Evolutionary conservation across 805 yeast genomes (phyloP), one percentile per base, ranked within the genome.

Genomic region (Zygoascus biomembranicola): DNA sequence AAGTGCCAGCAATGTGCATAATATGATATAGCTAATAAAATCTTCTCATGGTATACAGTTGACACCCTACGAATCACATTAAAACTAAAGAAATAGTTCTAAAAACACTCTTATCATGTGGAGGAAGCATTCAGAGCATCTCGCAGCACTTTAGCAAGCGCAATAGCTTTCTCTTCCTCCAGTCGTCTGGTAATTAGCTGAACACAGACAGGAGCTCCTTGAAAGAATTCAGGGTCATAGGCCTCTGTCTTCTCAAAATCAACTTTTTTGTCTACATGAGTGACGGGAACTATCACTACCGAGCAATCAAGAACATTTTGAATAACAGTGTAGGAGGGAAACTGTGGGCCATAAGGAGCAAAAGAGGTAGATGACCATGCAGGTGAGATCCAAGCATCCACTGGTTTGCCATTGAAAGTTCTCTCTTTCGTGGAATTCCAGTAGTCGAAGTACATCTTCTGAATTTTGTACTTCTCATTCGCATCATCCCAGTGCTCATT

Each of bases 101-200:
- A n/a, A n/a, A n/a, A 23, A 23, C 6, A 23, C 28, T 23, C 6
- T 6, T 6, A 6, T 23, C 28, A 23, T 23, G 28, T 6, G 6
- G 6, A 4, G 28, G n/a, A n/a, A n/a, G n/a, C n/a, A n/a, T 47
- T n/a, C 16, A 51, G 45, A 1, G 58, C 55, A 32, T 52, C 56
- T 37, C 54, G 39, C 11, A 55, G 39, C 5, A 49, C 43, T n/a
- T 48, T 39, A 14, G 58, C 59, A 56, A 76, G 61, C 14, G 44
- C 72, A 32, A 80, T 63, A 3, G 76, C 75, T 60, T 78, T 77
- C 60, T 83, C 88, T 60, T 83, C 89, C 55, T 81, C 76, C 52
- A 75, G 77, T 51, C 82, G 72, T 53, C 77, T 71, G 31, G 82
- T 77, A 18, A 79, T 73, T 18, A 83, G 57, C 62, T 83, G 88